Evolutionary conservation across 1,284 basidiomycete genomes (phyloP).

Genomic region (Grifola frondosa): DNA sequence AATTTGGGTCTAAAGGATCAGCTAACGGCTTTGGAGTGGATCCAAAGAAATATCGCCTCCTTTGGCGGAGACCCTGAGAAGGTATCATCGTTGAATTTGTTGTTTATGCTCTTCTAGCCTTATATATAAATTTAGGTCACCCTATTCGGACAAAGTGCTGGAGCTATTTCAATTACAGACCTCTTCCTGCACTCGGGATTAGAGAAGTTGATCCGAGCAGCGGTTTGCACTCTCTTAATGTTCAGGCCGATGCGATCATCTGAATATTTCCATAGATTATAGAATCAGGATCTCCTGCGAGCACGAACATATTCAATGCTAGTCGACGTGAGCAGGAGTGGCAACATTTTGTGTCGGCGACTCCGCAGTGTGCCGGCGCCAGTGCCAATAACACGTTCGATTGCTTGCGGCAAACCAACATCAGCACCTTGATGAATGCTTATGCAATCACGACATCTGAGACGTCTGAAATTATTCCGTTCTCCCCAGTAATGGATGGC

Average conservation of each 20-base stretch:
- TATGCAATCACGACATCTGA: no score
- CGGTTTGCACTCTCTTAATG: constrained; percentile 30
- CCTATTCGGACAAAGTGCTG: constrained; percentile 55
- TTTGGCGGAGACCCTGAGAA: constrained; percentile 51
- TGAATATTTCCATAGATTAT: constrained; percentile 5
- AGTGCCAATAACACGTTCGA: background rate
- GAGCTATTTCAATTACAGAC: constrained; percentile 43
- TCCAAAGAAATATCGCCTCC: constrained; percentile 43
- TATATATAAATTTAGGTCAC: constrained; percentile 52
- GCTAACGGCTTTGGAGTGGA: constrained; percentile 46
- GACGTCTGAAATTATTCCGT: no score
- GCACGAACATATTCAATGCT: constrained; percentile 8
- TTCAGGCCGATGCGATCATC: background rate
- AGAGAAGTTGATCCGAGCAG: constrained; percentile 40
- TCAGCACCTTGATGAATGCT: background rate
- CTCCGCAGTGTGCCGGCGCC: constrained; percentile 8
- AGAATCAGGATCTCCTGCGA: constrained; percentile 14
- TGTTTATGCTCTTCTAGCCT: no score
- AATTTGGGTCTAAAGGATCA: constrained; percentile 49
- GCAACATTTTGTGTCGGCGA: constrained; percentile 9
- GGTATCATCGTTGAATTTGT: constrained; percentile 24
- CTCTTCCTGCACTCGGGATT: constrained; percentile 44
- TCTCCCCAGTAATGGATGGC: constrained; percentile 17
- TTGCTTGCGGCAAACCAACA: background rate
- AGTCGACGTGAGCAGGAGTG: constrained; percentile 10